Conservation (phyloP, 495 filamentous ascomycete genomes). For the Eremomyces bilateralis region DNA sequence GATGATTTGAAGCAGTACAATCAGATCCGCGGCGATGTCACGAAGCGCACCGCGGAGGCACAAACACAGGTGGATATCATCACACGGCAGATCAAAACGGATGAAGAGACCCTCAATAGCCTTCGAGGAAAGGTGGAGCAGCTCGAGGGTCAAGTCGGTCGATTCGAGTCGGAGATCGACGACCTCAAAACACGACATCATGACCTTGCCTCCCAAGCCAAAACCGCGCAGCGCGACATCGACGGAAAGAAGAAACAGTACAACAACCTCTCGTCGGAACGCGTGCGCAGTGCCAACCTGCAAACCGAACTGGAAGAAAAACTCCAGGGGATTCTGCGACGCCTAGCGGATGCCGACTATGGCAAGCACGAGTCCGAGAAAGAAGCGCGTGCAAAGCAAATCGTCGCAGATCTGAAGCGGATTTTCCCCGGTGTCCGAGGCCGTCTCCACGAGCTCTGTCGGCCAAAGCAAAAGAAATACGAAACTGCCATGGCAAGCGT, state of each 20-base stretch:
- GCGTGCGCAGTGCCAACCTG: conserved; percentile 52
- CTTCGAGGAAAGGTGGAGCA: conserved; percentile 68
- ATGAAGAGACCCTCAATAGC: conserved; percentile 70
- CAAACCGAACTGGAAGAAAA: conserved; percentile 82
- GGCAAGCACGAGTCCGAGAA: conserved; percentile 64
- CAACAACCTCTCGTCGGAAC: conserved; percentile 67
- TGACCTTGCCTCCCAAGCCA: conserved; percentile 33
- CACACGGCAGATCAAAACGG: conserved; percentile 64
- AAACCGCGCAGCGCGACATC: conserved; percentile 52
- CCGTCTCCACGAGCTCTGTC: conserved; percentile 76
- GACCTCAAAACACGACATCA: conserved; percentile 45
- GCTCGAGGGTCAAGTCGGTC: conserved; percentile 47
- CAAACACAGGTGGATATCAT: conserved; percentile 70
- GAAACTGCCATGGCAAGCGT: conserved; percentile 82
- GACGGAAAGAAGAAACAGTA: conserved; percentile 78
- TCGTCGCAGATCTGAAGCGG: conserved; percentile 65
- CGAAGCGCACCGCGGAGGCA: conserved; percentile 58
- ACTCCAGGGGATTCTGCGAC: conserved; percentile 53
- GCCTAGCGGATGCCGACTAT: conserved; percentile 62
- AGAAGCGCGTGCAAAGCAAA: conserved; percentile 54
- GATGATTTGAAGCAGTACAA: conserved; percentile 81
- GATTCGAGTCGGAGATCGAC: conserved; percentile 47
- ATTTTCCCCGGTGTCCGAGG: conserved; percentile 84
- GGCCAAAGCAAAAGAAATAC: conserved; percentile 89
- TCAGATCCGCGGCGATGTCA: conserved; percentile 64